Conservation (phyloP, 148 eudicot species). For the Arbutus unedo region DNA sequence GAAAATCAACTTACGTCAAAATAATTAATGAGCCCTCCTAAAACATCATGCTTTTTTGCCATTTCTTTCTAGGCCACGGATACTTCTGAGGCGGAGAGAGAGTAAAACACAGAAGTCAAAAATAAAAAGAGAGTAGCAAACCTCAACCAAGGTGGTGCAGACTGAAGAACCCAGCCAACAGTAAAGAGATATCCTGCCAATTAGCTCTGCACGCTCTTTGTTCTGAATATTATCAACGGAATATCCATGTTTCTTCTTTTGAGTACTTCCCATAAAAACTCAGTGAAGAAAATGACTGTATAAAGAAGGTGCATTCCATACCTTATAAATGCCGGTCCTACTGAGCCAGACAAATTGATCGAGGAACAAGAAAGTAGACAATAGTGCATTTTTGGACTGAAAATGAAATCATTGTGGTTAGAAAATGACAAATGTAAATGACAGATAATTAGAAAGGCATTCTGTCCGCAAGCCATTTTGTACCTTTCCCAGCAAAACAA, state of each 20-base stretch:
- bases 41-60: background rate
- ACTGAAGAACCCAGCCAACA: slow-evolving; percentile 96
- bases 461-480: background rate
- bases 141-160: slow-evolving; percentile 86
- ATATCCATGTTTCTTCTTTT: background rate
- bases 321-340: slow-evolving; percentile 94
- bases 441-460: background rate
- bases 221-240: slow-evolving; percentile 40
- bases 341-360: slow-evolving; percentile 99
- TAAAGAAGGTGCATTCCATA: slow-evolving; percentile 20
- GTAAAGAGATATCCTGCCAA: slow-evolving; percentile 83
- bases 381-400: slow-evolving; percentile 90
- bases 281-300: slow-evolving; percentile 12
- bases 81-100: background rate
- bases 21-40: background rate
- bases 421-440: background rate
- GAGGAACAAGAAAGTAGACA: slow-evolving; percentile 95
- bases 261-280: background rate
- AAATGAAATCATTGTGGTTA: slow-evolving; percentile 19
- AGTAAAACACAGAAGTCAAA: background rate
- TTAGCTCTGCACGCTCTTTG: slow-evolving; percentile 67
- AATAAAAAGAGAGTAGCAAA: slow-evolving; percentile 18
- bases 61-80: background rate
- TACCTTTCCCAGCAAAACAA: slow-evolving; percentile 91
- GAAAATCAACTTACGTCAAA: too few relatives aligned